phyloP scores from a whole-genome alignment of 345 rosid genomes.

The Salix viminalis region DNA sequence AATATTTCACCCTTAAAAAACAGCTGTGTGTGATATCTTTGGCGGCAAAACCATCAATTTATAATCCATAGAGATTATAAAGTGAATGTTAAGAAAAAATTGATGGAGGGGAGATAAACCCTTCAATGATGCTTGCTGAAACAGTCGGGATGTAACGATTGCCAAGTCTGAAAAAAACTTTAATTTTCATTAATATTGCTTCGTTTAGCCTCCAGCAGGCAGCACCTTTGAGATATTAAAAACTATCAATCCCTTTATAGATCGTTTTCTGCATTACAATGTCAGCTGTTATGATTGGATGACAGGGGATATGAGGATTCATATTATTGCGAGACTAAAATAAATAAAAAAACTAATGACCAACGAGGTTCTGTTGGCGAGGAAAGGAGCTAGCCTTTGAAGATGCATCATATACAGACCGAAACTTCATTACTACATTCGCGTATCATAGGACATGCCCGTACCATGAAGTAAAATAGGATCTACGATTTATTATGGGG shows the following conservation, averaged over 20 bases:
- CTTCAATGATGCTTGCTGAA: background rate
- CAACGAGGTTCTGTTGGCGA: background rate
- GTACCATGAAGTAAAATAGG: background rate
- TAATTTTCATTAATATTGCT: background rate
- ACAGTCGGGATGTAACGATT: background rate
- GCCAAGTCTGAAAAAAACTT: background rate
- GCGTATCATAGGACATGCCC: background rate
- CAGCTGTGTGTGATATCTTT: too few relatives aligned
- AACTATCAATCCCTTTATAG: background rate
- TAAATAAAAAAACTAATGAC: too few relatives aligned
- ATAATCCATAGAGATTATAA: background rate
- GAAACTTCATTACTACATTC: background rate
- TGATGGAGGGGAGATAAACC: background rate
- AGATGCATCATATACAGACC: background rate
- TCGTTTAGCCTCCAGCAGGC: background rate
- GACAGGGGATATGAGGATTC: too few relatives aligned
- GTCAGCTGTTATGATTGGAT: too few relatives aligned
- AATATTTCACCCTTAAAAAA: too few relatives aligned
- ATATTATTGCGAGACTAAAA: too few relatives aligned
- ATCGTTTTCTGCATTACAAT: slow-evolving; percentile 14
- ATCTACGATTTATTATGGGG: background rate
- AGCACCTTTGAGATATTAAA: background rate
- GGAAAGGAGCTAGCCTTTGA: background rate
- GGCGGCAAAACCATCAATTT: too few relatives aligned
- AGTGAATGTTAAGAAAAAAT: background rate